A percentile compares a stretch with the other conserved stretches of the same genome.
Evolutionary conservation across 352 stramenopile genomes (phyloP).

Genomic region (Globisporangium polare): DNA sequence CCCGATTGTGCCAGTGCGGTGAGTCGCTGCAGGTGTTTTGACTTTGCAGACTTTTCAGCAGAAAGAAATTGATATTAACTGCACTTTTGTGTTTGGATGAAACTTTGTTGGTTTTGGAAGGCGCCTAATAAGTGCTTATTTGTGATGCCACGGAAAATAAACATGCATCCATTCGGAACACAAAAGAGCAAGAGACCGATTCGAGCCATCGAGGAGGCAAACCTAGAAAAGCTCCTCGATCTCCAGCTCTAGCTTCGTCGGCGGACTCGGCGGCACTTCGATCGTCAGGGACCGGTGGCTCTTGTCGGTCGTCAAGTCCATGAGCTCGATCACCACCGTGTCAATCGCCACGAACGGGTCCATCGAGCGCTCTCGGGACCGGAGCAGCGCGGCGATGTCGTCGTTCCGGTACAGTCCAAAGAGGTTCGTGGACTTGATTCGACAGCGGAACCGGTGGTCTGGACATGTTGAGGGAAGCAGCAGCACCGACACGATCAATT

Average conservation of each 20-base stretch:
- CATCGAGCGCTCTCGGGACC: slow-evolving; percentile 20
- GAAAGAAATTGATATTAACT: no score
- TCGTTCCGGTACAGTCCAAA: slow-evolving; percentile 62
- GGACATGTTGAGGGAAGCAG: background rate
- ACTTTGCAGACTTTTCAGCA: no score
- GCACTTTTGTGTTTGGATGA: no score
- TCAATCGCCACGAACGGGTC: slow-evolving; percentile 57
- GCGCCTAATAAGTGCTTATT: no score
- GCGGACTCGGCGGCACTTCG: slow-evolving; percentile 24
- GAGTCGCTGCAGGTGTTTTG: no score
- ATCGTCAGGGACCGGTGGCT: slow-evolving; percentile 51
- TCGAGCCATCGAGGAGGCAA: slow-evolving; percentile 25
- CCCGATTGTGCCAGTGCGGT: no score
- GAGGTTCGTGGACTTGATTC: slow-evolving; percentile 62
- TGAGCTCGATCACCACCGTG: slow-evolving; percentile 63
- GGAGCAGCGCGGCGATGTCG: slow-evolving; percentile 51
- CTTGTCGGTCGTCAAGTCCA: slow-evolving; percentile 63
- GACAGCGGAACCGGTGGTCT: slow-evolving; percentile 67
- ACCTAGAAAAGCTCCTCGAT: slow-evolving; percentile 67
- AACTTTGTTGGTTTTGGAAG: no score
- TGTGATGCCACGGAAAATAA: no score
- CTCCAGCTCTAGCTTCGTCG: slow-evolving; percentile 52
- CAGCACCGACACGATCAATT: background rate
- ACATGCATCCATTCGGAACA: no score
- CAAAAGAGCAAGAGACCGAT: slow-evolving; percentile 22